These are phyloP conservation scores for Wickerhamiella pararugosa DNA, from an alignment of 1,139 yeast genomes.

Conservation along the genomic window DNA sequence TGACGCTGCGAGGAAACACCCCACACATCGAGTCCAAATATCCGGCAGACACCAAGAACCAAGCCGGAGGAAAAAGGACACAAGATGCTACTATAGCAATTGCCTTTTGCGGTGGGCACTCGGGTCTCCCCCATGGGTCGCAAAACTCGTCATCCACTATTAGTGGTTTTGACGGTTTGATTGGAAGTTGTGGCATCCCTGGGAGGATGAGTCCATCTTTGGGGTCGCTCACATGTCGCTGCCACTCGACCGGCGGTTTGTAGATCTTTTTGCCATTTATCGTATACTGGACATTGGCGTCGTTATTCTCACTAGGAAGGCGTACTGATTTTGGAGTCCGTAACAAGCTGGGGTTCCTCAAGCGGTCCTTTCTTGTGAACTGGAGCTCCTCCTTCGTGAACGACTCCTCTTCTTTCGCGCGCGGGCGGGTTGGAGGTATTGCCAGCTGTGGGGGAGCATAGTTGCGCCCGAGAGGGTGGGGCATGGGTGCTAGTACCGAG, in stretches of 20 bases:
- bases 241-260: neutral
- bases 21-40: slow-evolving; percentile 24
- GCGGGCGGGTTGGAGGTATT: too few species aligned
- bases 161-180: slow-evolving; percentile 6
- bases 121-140: slow-evolving; percentile 15
- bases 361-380: slow-evolving; percentile 1
- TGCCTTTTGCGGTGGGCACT: slow-evolving; percentile 10
- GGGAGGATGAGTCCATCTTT: slow-evolving; percentile 8
- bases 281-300: neutral
- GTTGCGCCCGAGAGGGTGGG: slow-evolving; percentile 3
- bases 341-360: slow-evolving; percentile 1
- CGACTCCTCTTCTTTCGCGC: slow-evolving; percentile 2
- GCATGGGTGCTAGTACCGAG: slow-evolving; percentile 1
- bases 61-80: slow-evolving; percentile 25
- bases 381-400: neutral
- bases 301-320: slow-evolving; percentile 1
- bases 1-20: slow-evolving; percentile 20
- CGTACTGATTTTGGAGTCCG: neutral
- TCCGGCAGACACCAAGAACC: slow-evolving; percentile 26
- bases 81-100: slow-evolving; percentile 16
- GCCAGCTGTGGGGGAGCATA: too few species aligned
- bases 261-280: neutral
- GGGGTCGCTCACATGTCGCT: slow-evolving; percentile 4
- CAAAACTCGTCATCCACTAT: slow-evolving; percentile 6
- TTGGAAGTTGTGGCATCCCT: slow-evolving; percentile 10